Evolutionary conservation across 2,329 filamentous ascomycete species (phyloP), one percentile per base, ranked within the genome.

Genomic region (Diaporthe citri): DNA sequence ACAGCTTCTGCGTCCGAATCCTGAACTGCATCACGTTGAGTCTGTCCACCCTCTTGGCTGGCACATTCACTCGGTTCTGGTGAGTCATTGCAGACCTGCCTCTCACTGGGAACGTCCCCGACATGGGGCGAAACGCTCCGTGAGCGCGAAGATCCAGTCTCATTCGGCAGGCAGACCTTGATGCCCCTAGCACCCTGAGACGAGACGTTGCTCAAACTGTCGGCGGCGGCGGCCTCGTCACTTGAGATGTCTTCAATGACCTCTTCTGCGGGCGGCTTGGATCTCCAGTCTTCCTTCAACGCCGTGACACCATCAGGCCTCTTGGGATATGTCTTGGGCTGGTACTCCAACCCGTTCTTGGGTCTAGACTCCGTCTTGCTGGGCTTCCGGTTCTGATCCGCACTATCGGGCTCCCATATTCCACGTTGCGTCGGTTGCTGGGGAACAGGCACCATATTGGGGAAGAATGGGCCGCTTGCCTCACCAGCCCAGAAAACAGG

Each of bases 211-310:
- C 72, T 72, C 13, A 67, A 46, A 46, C 12, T 69, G 41, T 72
- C 74, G 12, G 59, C 60, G 15, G 51, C 52, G 15, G 28, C 17
- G 9, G 34, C 72, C 22, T 73, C 72, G 9, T 69, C 59, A 25
- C 62, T 25, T 5, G 43, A 56, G 6, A 70, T 59, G 22, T 76
- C 69, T n/a, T 57, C 39, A 25, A 75, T 69, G 17, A 48, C 60
- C 48, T 76, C 72, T 31, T 76, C 73, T 4, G 75, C 66, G 8
- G 60, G 55, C 13, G 75, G 75, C 55, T 75, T 76, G 12, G 74
- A 59, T 20, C 75, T 62, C 73, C 72, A 76, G 64, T 74, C 55
- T n/a, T 72, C 73, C 39, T 73, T 56, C 34, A 8, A n/a, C 10
- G 71, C n/a, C 9, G 8, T 46, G 20, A 41, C 34, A 25, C 36